Evolutionary conservation across 2,329 filamentous ascomycete species (phyloP).

Genomic region (Fusarium gaditjirri): DNA sequence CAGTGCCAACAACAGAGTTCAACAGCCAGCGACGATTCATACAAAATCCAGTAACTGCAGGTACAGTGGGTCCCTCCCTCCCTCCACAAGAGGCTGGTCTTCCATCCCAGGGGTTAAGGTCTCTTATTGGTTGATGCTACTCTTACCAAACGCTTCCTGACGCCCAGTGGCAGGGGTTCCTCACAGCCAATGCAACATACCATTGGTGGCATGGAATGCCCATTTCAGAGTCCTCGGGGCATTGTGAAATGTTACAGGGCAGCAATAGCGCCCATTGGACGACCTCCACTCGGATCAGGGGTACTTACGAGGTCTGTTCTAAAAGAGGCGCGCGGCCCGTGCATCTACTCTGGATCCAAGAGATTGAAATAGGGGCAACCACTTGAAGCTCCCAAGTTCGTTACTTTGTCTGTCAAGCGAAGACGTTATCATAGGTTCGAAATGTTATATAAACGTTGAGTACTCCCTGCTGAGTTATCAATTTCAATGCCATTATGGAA

Average conservation of each 20-base stretch:
- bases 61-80: conserved; percentile 22
- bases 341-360: conserved; percentile 19
- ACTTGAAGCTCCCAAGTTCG: conserved; percentile 14
- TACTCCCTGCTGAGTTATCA: background rate
- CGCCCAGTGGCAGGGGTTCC: conserved; percentile 31
- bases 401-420: conserved; percentile 13
- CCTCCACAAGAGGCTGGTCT: conserved; percentile 18
- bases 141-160: conserved; percentile 38
- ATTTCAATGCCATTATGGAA: background rate
- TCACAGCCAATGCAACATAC: conserved; percentile 18
- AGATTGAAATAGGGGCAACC: conserved; percentile 36
- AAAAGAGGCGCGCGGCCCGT: conserved; percentile 19
- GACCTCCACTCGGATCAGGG: conserved; percentile 19
- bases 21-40: conserved; percentile 23
- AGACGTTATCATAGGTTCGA: conserved; percentile 9
- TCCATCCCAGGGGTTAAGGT: conserved; percentile 30
- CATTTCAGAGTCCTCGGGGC: conserved; percentile 15
- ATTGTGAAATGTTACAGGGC: conserved; percentile 18
- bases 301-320: conserved; percentile 1
- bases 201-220: conserved; percentile 41
- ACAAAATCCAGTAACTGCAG: conserved; percentile 24
- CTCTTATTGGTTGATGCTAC: background rate
- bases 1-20: conserved; percentile 12
- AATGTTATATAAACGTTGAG: background rate
- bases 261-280: background rate